These are phyloP conservation scores for Scenedesmus sp. DNA, from an alignment of 163 green algal species.

Conservation along the genomic window DNA sequence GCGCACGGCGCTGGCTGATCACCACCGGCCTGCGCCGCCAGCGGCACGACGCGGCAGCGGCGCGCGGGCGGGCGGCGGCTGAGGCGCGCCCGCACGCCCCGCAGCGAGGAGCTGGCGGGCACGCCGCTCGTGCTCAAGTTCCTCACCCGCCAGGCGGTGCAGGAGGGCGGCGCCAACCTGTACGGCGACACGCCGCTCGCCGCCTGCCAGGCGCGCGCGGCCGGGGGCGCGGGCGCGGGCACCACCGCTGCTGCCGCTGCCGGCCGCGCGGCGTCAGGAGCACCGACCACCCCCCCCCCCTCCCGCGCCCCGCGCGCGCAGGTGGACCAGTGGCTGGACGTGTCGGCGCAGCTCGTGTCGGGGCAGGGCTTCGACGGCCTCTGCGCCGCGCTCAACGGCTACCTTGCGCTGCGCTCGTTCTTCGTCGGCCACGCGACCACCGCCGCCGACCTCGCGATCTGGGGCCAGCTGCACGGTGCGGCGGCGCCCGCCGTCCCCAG, in stretches of 20 bases:
- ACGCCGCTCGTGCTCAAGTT: constrained; percentile 71
- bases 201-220: constrained; percentile 62
- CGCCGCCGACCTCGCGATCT: constrained; percentile 88
- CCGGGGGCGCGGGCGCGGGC: not conserved
- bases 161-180: constrained; percentile 45
- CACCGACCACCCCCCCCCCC: too few relatives aligned
- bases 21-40: not conserved
- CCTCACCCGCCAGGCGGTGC: constrained; percentile 57
- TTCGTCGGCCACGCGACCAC: constrained; percentile 83
- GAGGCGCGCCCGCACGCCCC: too few relatives aligned
- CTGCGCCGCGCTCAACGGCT: constrained; percentile 72
- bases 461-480: constrained; percentile 81
- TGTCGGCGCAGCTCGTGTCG: constrained; percentile 59
- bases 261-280: too few relatives aligned
- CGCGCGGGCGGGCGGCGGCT: not conserved
- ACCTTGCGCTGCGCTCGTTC: constrained; percentile 84
- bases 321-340: constrained; percentile 95
- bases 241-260: not conserved
- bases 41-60: not conserved
- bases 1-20: not conserved
- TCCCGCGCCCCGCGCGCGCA: constrained; percentile 44
- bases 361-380: constrained; percentile 73
- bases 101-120: constrained; percentile 71
- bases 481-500: too few relatives aligned
- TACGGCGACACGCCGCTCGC: constrained; percentile 68